Percentiles rank a stretch among this genome's conserved stretches.
Conservation (phyloP, 495 filamentous ascomycete genomes). For the Aspergillus incahuasiensis region DNA sequence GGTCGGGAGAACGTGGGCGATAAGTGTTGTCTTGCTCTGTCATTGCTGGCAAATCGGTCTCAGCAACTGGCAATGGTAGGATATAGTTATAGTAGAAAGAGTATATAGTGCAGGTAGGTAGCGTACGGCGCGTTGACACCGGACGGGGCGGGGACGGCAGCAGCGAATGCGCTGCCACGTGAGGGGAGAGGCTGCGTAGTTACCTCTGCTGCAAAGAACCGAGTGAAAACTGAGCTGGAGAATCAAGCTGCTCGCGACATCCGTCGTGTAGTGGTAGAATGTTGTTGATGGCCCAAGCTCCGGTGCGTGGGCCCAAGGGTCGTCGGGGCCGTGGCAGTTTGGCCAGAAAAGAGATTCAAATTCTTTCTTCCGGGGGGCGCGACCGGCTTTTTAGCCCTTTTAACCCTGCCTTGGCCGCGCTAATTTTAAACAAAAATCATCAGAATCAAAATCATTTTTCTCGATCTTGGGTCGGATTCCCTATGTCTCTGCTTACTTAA, state of each 20-base stretch:
- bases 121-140: conserved; percentile 1
- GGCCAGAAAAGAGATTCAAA: conserved; percentile 17
- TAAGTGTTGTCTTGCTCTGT: conserved; percentile 42
- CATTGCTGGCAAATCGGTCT: conserved; percentile 29
- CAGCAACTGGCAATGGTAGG: conserved; percentile 7
- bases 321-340: conserved; percentile 18
- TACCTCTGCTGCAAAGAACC: neutral
- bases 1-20: conserved; percentile 43
- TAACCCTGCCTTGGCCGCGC: conserved; percentile 20
- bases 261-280: neutral
- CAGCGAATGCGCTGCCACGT: neutral
- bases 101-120: neutral
- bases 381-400: conserved; percentile 19
- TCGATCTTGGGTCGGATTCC: conserved; percentile 13
- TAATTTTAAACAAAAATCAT: conserved; percentile 13
- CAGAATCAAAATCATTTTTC: conserved; percentile 2
- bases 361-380: conserved; percentile 16
- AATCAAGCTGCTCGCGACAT: neutral
- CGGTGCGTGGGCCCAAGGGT: conserved; percentile 21
- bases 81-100: neutral
- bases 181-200: neutral
- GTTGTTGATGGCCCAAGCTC: conserved; percentile 4
- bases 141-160: neutral
- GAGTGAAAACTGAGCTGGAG: neutral
- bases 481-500: conserved; percentile 2